phyloP scores from a whole-genome alignment of 345 rosid genomes.

The Citrus unshiu region DNA sequence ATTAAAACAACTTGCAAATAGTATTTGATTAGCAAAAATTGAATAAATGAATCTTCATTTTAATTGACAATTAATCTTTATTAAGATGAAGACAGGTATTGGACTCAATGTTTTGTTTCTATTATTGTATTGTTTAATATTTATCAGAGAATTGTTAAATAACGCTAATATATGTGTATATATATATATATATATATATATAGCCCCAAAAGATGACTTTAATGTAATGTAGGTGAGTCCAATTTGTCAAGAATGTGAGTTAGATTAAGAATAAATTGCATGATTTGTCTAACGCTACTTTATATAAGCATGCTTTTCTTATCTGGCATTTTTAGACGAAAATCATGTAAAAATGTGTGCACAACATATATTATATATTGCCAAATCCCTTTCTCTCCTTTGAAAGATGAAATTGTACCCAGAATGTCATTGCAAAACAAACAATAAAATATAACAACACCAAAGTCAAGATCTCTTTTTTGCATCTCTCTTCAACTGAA shows the following conservation, averaged over 20 bases:
- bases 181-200: neutral
- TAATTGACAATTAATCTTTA: no score
- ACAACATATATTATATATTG: neutral
- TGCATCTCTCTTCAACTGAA: conserved; percentile 5
- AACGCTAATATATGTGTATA: neutral
- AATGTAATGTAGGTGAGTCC: neutral
- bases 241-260: neutral
- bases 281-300: neutral
- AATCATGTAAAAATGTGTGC: neutral
- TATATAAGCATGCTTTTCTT: neutral
- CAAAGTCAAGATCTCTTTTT: conserved; percentile 10
- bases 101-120: no score
- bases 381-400: neutral
- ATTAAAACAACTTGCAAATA: no score
- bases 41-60: no score
- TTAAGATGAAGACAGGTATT: no score
- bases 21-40: no score
- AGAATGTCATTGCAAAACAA: conserved; percentile 4
- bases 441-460: neutral
- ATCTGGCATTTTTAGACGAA: conserved; percentile 3
- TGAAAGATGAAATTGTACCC: neutral
- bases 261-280: neutral
- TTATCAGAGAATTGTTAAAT: no score
- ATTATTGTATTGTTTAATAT: no score
- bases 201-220: neutral